Conservation (phyloP, 1,284 basidiomycete genomes). For the Cryptococcus amylolentus region DNA sequence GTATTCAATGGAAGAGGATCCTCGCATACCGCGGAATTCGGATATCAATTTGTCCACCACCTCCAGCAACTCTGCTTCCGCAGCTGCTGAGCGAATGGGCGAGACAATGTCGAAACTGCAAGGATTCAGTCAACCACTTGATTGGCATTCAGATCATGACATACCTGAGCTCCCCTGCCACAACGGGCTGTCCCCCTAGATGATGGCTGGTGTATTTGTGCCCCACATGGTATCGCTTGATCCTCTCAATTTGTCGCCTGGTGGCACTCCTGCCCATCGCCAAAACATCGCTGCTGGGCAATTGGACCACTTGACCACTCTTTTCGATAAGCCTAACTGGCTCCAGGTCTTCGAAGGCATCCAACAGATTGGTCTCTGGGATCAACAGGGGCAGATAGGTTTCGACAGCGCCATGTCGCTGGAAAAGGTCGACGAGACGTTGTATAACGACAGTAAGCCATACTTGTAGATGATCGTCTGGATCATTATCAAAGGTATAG, state of each 20-base stretch:
- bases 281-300: constrained; percentile 73
- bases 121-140: neutral
- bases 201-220: constrained; percentile 57
- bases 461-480: constrained; percentile 57
- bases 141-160: neutral
- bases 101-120: constrained; percentile 50
- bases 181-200: constrained; percentile 44
- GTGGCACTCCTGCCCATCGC: constrained; percentile 84
- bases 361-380: constrained; percentile 59
- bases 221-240: constrained; percentile 85
- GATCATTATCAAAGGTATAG: constrained; percentile 76
- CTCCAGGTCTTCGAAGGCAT: constrained; percentile 58
- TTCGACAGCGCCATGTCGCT: constrained; percentile 83
- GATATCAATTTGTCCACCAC: constrained; percentile 48
- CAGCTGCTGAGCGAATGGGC: constrained; percentile 43
- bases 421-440: constrained; percentile 70
- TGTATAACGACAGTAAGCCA: constrained; percentile 63
- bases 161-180: constrained; percentile 41
- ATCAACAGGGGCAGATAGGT: constrained; percentile 73
- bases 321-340: constrained; percentile 74
- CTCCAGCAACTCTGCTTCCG: constrained; percentile 49
- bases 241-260: constrained; percentile 65
- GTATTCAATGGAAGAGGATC: constrained; percentile 36
- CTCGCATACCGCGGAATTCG: constrained; percentile 40
- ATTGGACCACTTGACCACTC: constrained; percentile 72